phyloP scores from a whole-genome alignment of 352 stramenopile genomes.

The Globisporangium iwayamae region DNA sequence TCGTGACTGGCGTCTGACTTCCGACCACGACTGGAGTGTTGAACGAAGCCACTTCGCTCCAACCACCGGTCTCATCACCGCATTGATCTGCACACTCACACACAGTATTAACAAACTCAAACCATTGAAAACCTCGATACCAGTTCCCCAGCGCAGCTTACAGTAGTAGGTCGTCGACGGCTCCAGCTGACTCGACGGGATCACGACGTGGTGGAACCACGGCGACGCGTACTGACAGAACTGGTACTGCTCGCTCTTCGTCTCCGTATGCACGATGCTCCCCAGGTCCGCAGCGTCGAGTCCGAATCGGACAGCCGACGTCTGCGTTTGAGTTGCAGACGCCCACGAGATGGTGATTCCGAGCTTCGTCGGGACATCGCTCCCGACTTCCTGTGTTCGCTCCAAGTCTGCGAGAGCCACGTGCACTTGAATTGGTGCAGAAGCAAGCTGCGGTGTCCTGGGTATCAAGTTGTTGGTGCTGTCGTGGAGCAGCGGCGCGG shows the following conservation, averaged over 20 bases:
- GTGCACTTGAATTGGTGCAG: conserved; percentile 8
- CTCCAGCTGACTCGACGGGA: conserved; percentile 41
- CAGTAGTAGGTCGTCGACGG: conserved; percentile 70
- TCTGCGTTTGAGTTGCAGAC: conserved; percentile 31
- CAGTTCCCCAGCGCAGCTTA: conserved; percentile 23
- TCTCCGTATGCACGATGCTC: conserved; percentile 22
- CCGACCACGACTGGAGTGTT: conserved; percentile 45
- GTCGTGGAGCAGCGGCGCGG: background rate
- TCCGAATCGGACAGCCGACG: conserved; percentile 55
- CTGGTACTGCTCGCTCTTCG: conserved; percentile 50
- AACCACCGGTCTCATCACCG: conserved; percentile 40
- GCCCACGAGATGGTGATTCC: conserved; percentile 64
- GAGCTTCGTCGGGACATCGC: conserved; percentile 13
- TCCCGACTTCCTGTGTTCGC: background rate
- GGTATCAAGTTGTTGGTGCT: background rate
- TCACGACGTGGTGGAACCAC: conserved; percentile 71
- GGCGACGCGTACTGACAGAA: conserved; percentile 80
- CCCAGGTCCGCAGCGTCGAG: conserved; percentile 24
- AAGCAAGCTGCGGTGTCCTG: background rate
- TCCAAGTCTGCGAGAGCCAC: conserved; percentile 4
- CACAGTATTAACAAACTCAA: conserved; percentile 5
- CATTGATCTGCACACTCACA: conserved; percentile 42
- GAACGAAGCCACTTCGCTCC: conserved; percentile 55
- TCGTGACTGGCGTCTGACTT: conserved; percentile 49
- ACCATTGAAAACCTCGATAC: background rate